A percentile compares a stretch with the other conserved stretches of the same genome.
phyloP scores from a whole-genome alignment of 495 filamentous ascomycete species.

The Hypoxylon perforatum region DNA sequence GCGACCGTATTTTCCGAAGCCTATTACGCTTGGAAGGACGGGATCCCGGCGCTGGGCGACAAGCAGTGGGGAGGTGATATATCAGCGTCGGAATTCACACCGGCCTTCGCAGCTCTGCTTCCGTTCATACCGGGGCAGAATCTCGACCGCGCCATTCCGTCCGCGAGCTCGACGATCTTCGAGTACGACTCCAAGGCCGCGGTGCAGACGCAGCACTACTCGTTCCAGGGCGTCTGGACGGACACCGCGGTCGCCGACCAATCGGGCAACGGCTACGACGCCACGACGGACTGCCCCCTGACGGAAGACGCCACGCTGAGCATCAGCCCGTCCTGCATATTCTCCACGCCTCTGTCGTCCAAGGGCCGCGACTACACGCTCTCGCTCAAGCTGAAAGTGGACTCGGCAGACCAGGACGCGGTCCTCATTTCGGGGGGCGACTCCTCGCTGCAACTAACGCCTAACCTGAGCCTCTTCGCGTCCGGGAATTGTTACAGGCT shows the following conservation, averaged over 20 bases:
- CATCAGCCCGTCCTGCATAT: conserved; percentile 46
- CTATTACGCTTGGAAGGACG: conserved; percentile 61
- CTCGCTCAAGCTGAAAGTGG: conserved; percentile 52
- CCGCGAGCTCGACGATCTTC: conserved; percentile 53
- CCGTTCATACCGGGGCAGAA: conserved; percentile 58
- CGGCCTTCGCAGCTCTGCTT: conserved; percentile 52
- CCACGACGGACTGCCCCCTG: conserved; percentile 46
- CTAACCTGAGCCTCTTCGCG: conserved; percentile 57
- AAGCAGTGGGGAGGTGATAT: conserved; percentile 67
- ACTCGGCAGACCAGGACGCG: conserved; percentile 40
- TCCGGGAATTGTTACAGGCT: conserved; percentile 59
- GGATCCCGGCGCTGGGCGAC: conserved; percentile 62
- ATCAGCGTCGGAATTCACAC: conserved; percentile 50
- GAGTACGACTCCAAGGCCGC: conserved; percentile 48
- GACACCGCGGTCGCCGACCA: conserved; percentile 44
- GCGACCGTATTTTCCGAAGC: conserved; percentile 58
- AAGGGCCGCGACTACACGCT: conserved; percentile 64
- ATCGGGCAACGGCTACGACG: conserved; percentile 61
- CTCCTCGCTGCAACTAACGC: conserved; percentile 57
- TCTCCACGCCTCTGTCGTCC: conserved; percentile 56
- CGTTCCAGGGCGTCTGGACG: not conserved
- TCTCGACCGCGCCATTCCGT: conserved; percentile 56
- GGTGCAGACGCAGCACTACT: not conserved
- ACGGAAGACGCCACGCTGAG: conserved; percentile 40
- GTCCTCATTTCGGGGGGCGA: conserved; percentile 55